A percentile compares a stretch with the other conserved stretches of the same genome.
Evolutionary conservation across 73 alveolate species (phyloP).

Genomic region (Tetrahymena malaccensis): DNA sequence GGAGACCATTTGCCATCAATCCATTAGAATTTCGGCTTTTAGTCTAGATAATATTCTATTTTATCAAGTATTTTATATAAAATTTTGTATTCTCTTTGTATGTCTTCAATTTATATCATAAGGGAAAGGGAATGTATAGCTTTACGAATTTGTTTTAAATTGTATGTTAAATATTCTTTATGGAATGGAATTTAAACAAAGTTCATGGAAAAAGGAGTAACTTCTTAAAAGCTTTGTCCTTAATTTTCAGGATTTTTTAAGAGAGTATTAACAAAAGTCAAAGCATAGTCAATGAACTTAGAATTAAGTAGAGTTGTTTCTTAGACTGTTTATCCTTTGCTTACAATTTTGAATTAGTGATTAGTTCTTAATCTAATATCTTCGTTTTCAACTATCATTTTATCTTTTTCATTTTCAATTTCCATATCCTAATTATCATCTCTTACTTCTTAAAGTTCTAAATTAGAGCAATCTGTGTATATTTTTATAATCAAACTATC

Average conservation of each 20-base stretch:
- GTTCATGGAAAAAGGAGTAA: not conserved
- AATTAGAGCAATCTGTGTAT: not conserved
- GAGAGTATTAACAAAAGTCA: not conserved
- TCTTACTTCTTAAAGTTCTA: not conserved
- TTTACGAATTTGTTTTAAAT: not conserved
- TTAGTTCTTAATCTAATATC: not conserved
- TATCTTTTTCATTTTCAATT: not conserved
- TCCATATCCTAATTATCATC: not conserved
- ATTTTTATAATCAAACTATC: not conserved
- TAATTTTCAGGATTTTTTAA: not conserved
- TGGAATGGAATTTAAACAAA: not conserved
- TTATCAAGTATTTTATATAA: not conserved
- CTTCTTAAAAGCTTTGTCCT: not conserved
- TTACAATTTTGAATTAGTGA: not conserved
- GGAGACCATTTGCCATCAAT: not conserved
- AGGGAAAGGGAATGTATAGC: not conserved
- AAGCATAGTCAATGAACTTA: not conserved
- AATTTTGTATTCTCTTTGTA: not conserved
- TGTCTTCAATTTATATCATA: not conserved
- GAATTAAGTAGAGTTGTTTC: not conserved
- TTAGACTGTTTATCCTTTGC: not conserved
- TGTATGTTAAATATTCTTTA: not conserved
- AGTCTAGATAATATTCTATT: not conserved
- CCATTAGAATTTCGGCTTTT: not conserved
- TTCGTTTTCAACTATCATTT: not conserved